Conservation (phyloP, 345 rosid genomes). For the Brassica rapa region DNA sequence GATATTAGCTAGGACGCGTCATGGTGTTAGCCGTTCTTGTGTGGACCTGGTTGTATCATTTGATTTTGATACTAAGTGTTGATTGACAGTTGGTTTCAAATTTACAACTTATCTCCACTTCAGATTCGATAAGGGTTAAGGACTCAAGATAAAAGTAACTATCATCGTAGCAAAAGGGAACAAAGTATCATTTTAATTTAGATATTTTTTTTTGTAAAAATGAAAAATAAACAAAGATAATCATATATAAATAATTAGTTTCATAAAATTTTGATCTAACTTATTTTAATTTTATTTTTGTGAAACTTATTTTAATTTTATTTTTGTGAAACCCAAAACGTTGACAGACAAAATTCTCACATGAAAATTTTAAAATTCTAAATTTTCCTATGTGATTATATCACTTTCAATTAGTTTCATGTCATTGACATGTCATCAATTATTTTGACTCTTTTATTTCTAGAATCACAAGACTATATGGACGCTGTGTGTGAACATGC, state of each 20-base stretch:
- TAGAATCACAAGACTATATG: not conserved
- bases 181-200: not conserved
- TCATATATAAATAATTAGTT: not conserved
- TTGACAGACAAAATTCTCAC: not conserved
- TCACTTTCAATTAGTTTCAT: not conserved
- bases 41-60: not conserved
- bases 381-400: not conserved
- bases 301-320: not conserved
- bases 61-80: no score
- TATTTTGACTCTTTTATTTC: not conserved
- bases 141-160: not conserved
- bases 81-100: not conserved
- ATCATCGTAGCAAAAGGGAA: not conserved
- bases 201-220: not conserved
- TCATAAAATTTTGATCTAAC: not conserved
- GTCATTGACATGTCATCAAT: not conserved
- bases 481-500: not conserved
- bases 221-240: not conserved
- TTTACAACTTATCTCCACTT: not conserved
- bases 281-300: not conserved
- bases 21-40: slow-evolving; percentile 1
- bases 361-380: not conserved
- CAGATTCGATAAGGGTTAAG: not conserved
- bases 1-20: slow-evolving; percentile 10
- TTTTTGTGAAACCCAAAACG: not conserved